Evolutionary conservation across 2,329 filamentous ascomycete species (phyloP).

Genomic region (Cytospora mali): DNA sequence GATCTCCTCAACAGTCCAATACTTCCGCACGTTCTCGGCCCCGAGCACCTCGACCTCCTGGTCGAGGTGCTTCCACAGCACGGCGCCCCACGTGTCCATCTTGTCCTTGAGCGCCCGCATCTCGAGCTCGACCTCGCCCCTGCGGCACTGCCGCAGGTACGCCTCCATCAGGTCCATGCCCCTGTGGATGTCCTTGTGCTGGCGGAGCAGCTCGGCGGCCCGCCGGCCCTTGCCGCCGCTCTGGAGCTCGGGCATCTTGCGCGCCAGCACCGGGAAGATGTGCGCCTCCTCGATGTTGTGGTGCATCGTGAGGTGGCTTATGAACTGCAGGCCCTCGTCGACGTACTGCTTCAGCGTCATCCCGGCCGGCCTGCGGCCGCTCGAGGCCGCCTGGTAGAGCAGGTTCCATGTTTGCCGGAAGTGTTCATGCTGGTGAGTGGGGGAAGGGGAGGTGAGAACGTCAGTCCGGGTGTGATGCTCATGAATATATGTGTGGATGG

Average conservation of each 20-base stretch:
- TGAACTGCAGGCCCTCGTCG: constrained; percentile 68
- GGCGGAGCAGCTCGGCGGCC: constrained; percentile 60
- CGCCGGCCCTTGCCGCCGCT: constrained; percentile 34
- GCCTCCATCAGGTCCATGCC: constrained; percentile 69
- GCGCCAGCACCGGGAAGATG: constrained; percentile 77
- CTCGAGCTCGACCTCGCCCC: constrained; percentile 63
- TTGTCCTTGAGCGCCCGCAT: constrained; percentile 64
- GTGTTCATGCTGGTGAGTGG: constrained; percentile 76
- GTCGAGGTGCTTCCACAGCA: constrained; percentile 82
- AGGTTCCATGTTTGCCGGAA: constrained; percentile 76
- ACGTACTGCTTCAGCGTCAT: constrained; percentile 73
- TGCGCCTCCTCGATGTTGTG: constrained; percentile 82
- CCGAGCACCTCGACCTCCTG: constrained; percentile 78
- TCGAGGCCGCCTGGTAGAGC: constrained; percentile 67
- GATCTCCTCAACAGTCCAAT: constrained; percentile 80
- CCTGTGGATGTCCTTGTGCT: constrained; percentile 78
- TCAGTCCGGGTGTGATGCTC: constrained; percentile 23
- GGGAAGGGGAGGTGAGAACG: not conserved
- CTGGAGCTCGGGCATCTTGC: constrained; percentile 76
- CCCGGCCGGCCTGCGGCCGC: constrained; percentile 59
- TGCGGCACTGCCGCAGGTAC: constrained; percentile 65
- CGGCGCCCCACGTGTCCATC: constrained; percentile 77
- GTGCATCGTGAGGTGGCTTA: constrained; percentile 70
- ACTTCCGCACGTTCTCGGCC: constrained; percentile 85
- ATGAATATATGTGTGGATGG: not conserved